A percentile compares a stretch with the other conserved stretches of the same genome.
Evolutionary conservation across 805 yeast species (phyloP).

Genomic region (Trichomonascus vanleenenianus): DNA sequence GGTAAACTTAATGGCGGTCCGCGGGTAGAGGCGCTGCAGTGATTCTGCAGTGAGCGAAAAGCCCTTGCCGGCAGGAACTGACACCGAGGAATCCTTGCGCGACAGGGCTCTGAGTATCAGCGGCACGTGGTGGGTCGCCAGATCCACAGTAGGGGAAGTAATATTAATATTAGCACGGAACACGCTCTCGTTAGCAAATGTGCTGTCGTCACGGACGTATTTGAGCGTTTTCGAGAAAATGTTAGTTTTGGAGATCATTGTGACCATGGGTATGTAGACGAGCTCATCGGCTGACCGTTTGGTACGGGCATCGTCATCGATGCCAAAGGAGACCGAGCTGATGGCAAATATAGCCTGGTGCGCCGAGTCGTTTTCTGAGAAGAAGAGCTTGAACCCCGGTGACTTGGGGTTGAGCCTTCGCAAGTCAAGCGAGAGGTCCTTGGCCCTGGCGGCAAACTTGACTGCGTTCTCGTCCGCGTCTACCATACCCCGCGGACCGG

Average conservation of each 20-base stretch:
- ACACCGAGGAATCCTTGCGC: conserved; percentile 5
- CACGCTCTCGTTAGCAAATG: conserved; percentile 20
- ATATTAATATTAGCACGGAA: conserved; percentile 27
- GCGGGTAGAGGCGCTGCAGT: conserved; percentile 19
- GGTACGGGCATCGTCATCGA: conserved; percentile 4
- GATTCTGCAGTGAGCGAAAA: conserved; percentile 3
- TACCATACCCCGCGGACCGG: conserved; percentile 1
- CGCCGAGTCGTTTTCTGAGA: conserved; percentile 28
- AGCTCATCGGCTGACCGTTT: conserved; percentile 26
- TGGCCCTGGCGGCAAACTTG: conserved; percentile 23
- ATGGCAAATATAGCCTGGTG: conserved; percentile 32
- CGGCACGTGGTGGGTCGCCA: conserved; percentile 30
- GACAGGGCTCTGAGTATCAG: conserved; percentile 15
- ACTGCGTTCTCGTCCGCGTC: conserved; percentile 8
- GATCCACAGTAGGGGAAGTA: conserved; percentile 32
- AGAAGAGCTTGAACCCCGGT: conserved; percentile 33
- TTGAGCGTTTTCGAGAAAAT: conserved; percentile 29
- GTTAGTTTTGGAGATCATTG: conserved; percentile 29
- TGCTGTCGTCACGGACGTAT: conserved; percentile 20
- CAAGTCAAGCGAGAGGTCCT: conserved; percentile 30
- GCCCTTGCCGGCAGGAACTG: conserved; percentile 1
- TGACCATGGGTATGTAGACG: conserved; percentile 32
- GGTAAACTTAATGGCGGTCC: conserved; percentile 22
- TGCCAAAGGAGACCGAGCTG: conserved; percentile 29
- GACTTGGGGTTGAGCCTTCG: conserved; percentile 32